A percentile compares a stretch with the other conserved stretches of the same genome.
Evolutionary conservation across 2,329 filamentous ascomycete species (phyloP).

Genomic region (Fusarium incarnatum): DNA sequence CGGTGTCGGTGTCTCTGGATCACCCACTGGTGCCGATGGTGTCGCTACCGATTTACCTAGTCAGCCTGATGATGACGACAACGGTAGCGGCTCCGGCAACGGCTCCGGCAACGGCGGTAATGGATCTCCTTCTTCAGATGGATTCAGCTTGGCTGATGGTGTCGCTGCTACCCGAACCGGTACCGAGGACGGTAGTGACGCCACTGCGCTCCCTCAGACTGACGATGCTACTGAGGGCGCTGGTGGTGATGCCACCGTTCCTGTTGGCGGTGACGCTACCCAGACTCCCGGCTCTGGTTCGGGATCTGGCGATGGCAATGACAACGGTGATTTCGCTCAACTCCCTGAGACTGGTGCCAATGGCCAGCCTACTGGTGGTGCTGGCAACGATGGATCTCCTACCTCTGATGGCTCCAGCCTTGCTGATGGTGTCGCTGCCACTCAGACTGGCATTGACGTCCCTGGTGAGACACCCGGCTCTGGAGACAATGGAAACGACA

Average conservation of each 20-base stretch:
- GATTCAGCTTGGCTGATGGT: neutral
- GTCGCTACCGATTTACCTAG: neutral
- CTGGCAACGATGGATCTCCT: neutral
- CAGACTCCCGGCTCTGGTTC: neutral
- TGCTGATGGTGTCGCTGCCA: neutral
- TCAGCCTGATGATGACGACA: neutral
- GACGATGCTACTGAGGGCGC: too few relatives aligned
- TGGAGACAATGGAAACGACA: neutral
- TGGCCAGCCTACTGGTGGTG: neutral
- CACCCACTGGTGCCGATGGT: neutral
- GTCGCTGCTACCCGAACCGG: neutral
- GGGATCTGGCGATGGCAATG: neutral
- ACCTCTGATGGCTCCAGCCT: neutral
- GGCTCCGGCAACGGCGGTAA: neutral
- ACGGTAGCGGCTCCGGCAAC: neutral
- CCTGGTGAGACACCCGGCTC: neutral
- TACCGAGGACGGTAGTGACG: fast-evolving
- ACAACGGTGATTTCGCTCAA: neutral
- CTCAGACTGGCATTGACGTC: neutral
- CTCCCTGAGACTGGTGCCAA: fast-evolving
- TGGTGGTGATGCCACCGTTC: too few relatives aligned
- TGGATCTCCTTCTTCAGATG: fast-evolving
- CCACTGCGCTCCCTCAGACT: neutral
- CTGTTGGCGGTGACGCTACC: neutral
- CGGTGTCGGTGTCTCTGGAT: neutral